A percentile compares a stretch with the other conserved stretches of the same genome.
phyloP scores from a whole-genome alignment of 352 stramenopile genomes.

The Phytophthora rubi region DNA sequence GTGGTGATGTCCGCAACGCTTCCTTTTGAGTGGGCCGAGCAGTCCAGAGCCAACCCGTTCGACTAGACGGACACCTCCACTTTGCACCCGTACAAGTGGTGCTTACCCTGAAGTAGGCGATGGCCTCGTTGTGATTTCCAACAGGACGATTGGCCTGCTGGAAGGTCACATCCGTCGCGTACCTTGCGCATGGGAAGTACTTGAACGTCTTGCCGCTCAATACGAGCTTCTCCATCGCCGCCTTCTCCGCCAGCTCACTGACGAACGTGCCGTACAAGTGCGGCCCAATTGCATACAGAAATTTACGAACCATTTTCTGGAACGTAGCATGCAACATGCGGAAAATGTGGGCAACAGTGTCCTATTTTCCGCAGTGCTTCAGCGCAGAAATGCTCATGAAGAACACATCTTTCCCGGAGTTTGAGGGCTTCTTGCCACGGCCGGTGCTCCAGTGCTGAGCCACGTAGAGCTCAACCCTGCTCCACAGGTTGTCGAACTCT shows the following conservation, averaged over 20 bases:
- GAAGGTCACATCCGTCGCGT: conserved; percentile 13
- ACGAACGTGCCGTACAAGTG: conserved; percentile 1
- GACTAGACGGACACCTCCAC: conserved; percentile 3
- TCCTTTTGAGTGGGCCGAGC: background rate
- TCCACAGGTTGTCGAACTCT: background rate
- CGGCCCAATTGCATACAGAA: background rate
- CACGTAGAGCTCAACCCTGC: background rate
- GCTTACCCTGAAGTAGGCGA: background rate
- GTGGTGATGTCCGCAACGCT: conserved; percentile 7
- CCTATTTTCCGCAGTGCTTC: background rate
- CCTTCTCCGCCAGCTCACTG: background rate
- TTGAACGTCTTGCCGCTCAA: background rate
- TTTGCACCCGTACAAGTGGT: background rate
- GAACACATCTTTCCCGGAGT: background rate
- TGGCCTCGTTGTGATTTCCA: background rate
- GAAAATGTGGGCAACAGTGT: background rate
- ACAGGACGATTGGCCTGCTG: conserved; percentile 1
- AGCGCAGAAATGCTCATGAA: background rate
- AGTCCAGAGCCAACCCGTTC: background rate
- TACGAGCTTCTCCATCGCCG: background rate
- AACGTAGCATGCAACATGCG: background rate
- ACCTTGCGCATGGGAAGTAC: conserved; percentile 1
- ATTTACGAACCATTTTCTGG: conserved; percentile 2
- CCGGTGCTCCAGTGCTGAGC: background rate
- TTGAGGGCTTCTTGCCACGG: background rate